phyloP scores from a whole-genome alignment of 495 filamentous ascomycete species.

The Evansstolkia leycettana region DNA sequence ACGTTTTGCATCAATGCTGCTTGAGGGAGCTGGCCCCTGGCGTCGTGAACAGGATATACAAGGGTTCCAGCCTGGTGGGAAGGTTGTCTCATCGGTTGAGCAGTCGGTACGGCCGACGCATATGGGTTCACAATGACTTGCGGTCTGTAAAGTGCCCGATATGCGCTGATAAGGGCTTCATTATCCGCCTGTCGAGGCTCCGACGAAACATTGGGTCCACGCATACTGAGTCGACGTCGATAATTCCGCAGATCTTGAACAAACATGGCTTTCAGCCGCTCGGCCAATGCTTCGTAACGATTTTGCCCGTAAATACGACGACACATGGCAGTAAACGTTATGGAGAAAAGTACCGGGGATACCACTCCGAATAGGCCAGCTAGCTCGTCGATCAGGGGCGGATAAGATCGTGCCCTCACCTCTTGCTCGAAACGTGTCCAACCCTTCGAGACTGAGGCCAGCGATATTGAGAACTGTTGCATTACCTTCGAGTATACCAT shows the following conservation, averaged over 20 bases:
- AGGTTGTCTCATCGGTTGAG: too few species aligned
- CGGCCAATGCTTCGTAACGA: neutral
- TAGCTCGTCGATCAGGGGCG: conserved; percentile 51
- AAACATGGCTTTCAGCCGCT: conserved; percentile 11
- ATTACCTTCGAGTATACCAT: conserved; percentile 15
- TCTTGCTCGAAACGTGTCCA: conserved; percentile 16
- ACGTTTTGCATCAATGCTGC: too few species aligned
- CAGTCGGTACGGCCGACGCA: neutral
- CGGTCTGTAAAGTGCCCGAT: conserved; percentile 1
- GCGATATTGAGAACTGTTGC: conserved; percentile 17
- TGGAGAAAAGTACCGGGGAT: conserved; percentile 43
- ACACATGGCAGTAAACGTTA: conserved; percentile 45
- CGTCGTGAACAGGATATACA: too few species aligned
- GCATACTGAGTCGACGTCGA: conserved; percentile 3
- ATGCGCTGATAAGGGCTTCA: conserved; percentile 4
- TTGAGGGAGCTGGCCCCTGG: too few species aligned
- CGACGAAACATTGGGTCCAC: neutral
- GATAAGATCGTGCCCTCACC: conserved; percentile 32
- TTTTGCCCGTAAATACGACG: conserved; percentile 13
- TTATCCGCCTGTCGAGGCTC: conserved; percentile 8
- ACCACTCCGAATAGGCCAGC: conserved; percentile 30
- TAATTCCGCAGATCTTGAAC: conserved; percentile 7
- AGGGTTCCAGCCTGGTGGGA: too few species aligned
- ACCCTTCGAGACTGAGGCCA: conserved; percentile 18
- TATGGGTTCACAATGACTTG: neutral